Base-by-base conservation (phyloP, 2,329 filamentous ascomycete species). In the Diplodia scrobiculata region DNA sequence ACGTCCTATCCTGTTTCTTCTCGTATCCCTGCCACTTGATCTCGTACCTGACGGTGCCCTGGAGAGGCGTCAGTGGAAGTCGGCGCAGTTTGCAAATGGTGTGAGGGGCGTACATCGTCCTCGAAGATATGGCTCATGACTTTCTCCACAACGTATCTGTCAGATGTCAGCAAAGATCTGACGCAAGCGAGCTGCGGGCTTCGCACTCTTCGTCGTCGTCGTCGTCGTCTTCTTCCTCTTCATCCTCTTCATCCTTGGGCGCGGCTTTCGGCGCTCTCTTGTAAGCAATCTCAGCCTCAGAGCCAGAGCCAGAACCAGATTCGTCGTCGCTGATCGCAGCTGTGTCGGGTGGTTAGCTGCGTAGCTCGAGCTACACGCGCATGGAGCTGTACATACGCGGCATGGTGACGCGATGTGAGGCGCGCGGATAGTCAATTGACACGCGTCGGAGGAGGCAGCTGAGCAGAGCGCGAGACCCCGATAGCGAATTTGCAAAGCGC, bases 21-120 rank as follows among this genome's bases (percentile, higher is more conserved):
- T 90, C 86, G 68, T 89, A 95, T 2, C 91, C 91, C 69, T 91
- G 86, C 91, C 91, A 95, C 72, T 94, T 92, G 41, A 95, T 89
- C 62, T 89, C 83, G 72, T 89, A 92, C 54, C 83, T 82, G 0
- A 87, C 72, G 4, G 75, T 74, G 21, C 84, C 84, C 79, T 86
- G 67, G 10, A 9, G 50, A 10, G 14, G 2, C 27, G 13, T 68
- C 25, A 70, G 67, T 67, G 5, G 34, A n/a, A 3, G 63, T 38
- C 6, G 29, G 47, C 71, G 70, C 65, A 54, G 36, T 7, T 45
- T 19, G 41, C 48, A 36, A 19, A 2, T 21, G 17, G 55, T 21
- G 13, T 21, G 34, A 1, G 6, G 68, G 67, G 69, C 65, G 59
- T 67, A 58, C 45, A 50, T 66, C 54, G 29, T 84, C 81, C 45